phyloP scores from a whole-genome alignment of 306 rosid species.

The Lotus japonicus region DNA sequence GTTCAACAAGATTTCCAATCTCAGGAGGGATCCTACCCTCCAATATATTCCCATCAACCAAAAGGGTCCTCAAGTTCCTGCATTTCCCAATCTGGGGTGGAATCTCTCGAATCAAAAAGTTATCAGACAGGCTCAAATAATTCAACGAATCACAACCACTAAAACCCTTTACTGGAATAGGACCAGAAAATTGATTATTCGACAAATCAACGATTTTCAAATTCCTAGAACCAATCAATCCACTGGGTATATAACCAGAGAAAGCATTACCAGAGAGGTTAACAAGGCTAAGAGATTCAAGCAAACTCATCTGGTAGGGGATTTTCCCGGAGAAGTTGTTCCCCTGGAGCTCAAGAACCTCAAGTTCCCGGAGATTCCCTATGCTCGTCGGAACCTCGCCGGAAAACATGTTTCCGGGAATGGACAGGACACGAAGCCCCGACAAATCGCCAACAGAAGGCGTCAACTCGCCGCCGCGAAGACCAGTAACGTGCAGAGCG shows the following conservation, averaged over 20 bases:
- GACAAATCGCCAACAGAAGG: conserved; percentile 34
- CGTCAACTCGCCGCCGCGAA: conserved; percentile 29
- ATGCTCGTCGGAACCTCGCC: conserved; percentile 44
- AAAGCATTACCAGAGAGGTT: conserved; percentile 50
- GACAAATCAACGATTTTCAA: conserved; percentile 47
- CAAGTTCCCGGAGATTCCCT: conserved; percentile 30
- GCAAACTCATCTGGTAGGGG: conserved; percentile 32
- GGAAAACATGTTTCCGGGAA: conserved; percentile 40
- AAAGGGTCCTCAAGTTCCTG: conserved; percentile 41
- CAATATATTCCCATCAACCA: conserved; percentile 56
- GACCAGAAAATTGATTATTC: conserved; percentile 42
- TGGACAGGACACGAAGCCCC: conserved; percentile 36
- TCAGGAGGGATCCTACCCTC: conserved; percentile 49
- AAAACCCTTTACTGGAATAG: conserved; percentile 15
- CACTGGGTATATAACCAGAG: conserved; percentile 36
- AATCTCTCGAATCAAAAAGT: conserved; percentile 42
- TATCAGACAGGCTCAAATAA: conserved; percentile 49
- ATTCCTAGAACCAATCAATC: conserved; percentile 31
- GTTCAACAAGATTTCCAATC: conserved; percentile 43
- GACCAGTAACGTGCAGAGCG: conserved; percentile 29
- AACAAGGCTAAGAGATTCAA: conserved; percentile 38
- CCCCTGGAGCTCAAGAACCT: conserved; percentile 49
- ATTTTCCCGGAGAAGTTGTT: conserved; percentile 53
- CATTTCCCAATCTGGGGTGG: conserved; percentile 51
- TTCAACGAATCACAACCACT: conserved; percentile 29